Base-by-base conservation (phyloP, 352 stramenopile species). In the Phytophthora hibernalis region DNA sequence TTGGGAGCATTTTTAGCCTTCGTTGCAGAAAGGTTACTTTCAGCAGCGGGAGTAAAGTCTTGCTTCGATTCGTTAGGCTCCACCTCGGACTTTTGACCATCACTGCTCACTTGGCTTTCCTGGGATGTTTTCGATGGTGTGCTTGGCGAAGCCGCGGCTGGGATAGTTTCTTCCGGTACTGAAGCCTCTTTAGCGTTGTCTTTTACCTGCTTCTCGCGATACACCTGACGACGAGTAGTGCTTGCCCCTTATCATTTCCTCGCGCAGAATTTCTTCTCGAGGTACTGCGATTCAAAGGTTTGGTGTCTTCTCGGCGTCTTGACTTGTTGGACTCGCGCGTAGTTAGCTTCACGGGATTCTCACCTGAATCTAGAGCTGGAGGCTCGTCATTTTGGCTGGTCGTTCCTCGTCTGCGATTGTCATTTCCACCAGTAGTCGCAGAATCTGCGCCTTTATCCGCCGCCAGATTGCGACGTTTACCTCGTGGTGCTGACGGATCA, bases 201-300 rank as follows among this genome's bases (percentile, higher is more conserved):
- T 57, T 74, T 72, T 6, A 73, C 28, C 28, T 76, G 65, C 55
- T 91, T 93, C 56, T 93, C 79, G 8, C 85, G 83, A 61, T 89
- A 90, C 16, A 89, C 61, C 52, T 88, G 82, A 6, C 82, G 82
- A 35, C 77, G 76, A 8, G 69, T 52, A 22, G 52, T 55, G 5
- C 38, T 37, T 20, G 26, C 2, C 10, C 33, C 48, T 76, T 80
- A 2, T 81, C 56, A 42, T 44, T 65, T 60, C 65, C 60, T 72
- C 66, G 35, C 24, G 45, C 10, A 3, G 49, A 37, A 40, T 47
- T 79, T 54, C 63, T 78, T 57, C 64, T 78, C 0, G 62, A 47
- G 6, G 54, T 48, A 61, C 35, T 68, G 10, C 61, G 70, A 51
- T 26, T 81, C 42, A 50, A 67, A 44, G 57, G 13, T 21, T 78